Evolutionary conservation across 2,329 filamentous ascomycete species (phyloP), one percentile per base, ranked within the genome.

Genomic region (Pseudocercospora musae): DNA sequence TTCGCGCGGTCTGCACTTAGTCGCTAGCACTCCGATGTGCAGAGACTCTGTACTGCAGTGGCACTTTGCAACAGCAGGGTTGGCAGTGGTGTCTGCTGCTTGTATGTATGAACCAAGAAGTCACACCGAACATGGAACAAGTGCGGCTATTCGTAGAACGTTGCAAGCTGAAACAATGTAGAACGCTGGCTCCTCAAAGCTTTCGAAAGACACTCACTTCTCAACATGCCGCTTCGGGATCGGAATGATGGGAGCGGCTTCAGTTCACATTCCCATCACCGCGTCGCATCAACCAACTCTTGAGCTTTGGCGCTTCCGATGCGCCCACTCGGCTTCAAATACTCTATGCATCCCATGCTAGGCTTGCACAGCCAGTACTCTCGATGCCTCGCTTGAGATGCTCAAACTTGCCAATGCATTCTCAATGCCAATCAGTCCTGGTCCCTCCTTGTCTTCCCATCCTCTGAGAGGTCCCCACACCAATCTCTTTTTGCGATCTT

Each of bases 391-490:
- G 29, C 21, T 60, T 13, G 60, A 59, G 18, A 68, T 56, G 15
- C 60, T 59, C 62, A 69, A 52, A 13, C 27, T 59, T 9, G 63
- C 62, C 60, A 67, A 60, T 3, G 62, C 65, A 29, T 49, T 61
- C 40, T 66, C 63, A 20, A 67, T 29, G 1, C 61, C 62, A 25
- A 62, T 48, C n/a, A 59, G 23, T 27, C 58, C 61, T 3, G 58
- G 46, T 21, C 20, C 46, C 9, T 66, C 65, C 13, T 64, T 58
- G 15, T 62, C 64, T 6, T 80, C 80, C 56, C 86, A 91, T 2
- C 86, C 86, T 62, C 87, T 79, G 69, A 87, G 81, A 0, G 86
- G 84, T 0, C 89, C 89, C 88, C 88, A 93, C 18, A 78, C 77
- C n/a, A 92, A 80, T 44, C 75, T 76, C 65, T 84, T 82, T 23